phyloP scores from a whole-genome alignment of 768 basidiomycete species.

The Leccinellum luteum region DNA sequence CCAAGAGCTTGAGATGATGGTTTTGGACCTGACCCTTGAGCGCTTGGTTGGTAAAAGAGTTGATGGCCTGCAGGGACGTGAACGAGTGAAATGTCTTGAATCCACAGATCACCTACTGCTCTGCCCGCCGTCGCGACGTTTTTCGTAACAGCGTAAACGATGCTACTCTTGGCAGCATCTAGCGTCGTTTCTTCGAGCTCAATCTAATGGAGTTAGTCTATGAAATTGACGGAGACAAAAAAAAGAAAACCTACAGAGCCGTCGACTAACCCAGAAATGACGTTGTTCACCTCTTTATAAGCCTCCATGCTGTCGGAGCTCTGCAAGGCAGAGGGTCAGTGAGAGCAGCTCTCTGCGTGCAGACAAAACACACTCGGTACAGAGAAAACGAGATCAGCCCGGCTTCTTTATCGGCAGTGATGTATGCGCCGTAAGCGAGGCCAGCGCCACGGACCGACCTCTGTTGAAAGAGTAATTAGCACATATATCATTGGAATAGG shows the following conservation, averaged over 20 bases:
- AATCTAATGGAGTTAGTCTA: constrained; percentile 47
- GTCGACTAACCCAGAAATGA: constrained; percentile 77
- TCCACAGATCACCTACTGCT: constrained; percentile 56
- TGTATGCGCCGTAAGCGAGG: constrained; percentile 88
- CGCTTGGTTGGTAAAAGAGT: constrained; percentile 88
- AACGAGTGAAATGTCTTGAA: constrained; percentile 3
- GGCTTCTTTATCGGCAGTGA: constrained; percentile 71
- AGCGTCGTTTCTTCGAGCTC: constrained; percentile 75
- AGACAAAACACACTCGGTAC: constrained; percentile 58
- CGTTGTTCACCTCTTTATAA: constrained; percentile 73
- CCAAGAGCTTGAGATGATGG: constrained; percentile 72
- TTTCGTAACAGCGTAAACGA: constrained; percentile 81
- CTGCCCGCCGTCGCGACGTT: constrained; percentile 81
- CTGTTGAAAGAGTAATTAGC: constrained; percentile 37
- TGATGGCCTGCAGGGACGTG: constrained; percentile 52
- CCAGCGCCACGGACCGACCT: constrained; percentile 92
- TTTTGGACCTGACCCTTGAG: constrained; percentile 80
- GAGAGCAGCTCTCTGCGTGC: not conserved
- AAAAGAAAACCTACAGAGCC: constrained; percentile 57
- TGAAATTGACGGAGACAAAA: not conserved
- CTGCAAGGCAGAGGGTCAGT: constrained; percentile 38
- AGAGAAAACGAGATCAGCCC: constrained; percentile 74
- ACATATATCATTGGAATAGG: not conserved
- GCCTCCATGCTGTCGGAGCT: constrained; percentile 79
- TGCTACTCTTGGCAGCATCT: constrained; percentile 89